Conservation (phyloP, 768 basidiomycete genomes). For the Phlebiopsis gigantea region DNA sequence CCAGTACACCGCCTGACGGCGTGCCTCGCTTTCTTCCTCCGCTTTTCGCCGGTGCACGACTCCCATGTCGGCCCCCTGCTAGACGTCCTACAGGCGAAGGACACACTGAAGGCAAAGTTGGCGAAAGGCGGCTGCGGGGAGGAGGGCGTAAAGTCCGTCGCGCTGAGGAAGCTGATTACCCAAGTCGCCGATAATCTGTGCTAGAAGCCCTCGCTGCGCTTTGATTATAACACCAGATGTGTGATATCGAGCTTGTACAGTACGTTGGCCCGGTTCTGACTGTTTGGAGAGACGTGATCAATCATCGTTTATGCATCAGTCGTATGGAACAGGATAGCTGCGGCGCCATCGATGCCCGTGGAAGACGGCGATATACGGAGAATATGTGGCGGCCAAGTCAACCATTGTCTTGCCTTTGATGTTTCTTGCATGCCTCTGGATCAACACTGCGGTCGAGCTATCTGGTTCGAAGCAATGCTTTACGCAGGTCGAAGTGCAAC, state of each 20-base stretch:
- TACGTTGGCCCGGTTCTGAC: neutral
- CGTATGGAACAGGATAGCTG: too few species aligned
- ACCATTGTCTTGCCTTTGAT: too few species aligned
- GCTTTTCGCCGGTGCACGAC: constrained; percentile 67
- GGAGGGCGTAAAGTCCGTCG: constrained; percentile 55
- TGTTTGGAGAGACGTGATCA: neutral
- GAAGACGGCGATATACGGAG: too few species aligned
- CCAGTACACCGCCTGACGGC: constrained; percentile 76
- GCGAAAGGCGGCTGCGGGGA: constrained; percentile 44
- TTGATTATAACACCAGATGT: neutral
- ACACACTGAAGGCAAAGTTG: constrained; percentile 55
- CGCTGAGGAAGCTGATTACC: constrained; percentile 55
- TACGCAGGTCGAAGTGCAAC: too few species aligned
- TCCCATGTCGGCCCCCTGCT: constrained; percentile 50
- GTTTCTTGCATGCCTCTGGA: too few species aligned
- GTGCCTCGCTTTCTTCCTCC: constrained; percentile 69
- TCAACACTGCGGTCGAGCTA: too few species aligned
- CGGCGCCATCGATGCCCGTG: too few species aligned
- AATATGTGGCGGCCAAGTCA: too few species aligned
- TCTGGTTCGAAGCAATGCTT: too few species aligned
- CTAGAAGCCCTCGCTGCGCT: neutral
- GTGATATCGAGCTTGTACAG: too few species aligned
- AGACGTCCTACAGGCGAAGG: constrained; percentile 62
- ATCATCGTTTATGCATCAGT: neutral
- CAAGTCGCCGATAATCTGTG: constrained; percentile 53